Conservation (phyloP, 106 monocot species). For the Narthecium ossifragum region DNA sequence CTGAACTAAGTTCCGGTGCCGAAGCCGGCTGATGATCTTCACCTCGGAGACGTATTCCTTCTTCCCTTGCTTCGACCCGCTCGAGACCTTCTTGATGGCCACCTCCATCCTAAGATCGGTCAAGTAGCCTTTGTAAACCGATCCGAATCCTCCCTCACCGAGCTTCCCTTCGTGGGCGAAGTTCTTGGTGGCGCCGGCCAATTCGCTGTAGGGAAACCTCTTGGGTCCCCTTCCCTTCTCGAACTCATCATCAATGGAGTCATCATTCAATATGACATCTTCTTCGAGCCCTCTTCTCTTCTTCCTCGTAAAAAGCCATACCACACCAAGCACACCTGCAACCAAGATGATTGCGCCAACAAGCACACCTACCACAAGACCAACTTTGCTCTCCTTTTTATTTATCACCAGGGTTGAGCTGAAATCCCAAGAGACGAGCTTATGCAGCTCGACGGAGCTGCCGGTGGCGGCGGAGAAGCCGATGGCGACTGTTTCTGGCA, state of each 20-base stretch:
- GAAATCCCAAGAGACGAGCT: background rate
- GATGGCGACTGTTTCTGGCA: background rate
- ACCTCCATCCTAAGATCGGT: too few species aligned
- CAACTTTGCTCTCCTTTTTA: background rate
- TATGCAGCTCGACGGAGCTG: background rate
- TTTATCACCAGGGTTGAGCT: background rate
- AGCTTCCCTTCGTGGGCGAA: too few species aligned
- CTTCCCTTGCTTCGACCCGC: too few species aligned
- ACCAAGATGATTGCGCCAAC: background rate
- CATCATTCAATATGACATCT: background rate
- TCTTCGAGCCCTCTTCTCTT: background rate
- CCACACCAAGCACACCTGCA: background rate
- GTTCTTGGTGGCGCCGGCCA: too few species aligned
- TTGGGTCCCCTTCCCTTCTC: background rate
- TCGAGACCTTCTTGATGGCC: too few species aligned
- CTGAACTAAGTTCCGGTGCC: too few species aligned
- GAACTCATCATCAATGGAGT: background rate
- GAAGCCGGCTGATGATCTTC: too few species aligned
- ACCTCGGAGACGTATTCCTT: too few species aligned
- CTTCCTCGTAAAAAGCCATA: background rate
- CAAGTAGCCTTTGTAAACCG: too few species aligned
- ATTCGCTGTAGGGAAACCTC: too few species aligned
- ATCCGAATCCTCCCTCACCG: too few species aligned
- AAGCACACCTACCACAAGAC: background rate
- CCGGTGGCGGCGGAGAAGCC: slow-evolving; percentile 2